Evolutionary conservation across 176 grass and related monocot species (phyloP).

Genomic region (Cenchrus purpureus): DNA sequence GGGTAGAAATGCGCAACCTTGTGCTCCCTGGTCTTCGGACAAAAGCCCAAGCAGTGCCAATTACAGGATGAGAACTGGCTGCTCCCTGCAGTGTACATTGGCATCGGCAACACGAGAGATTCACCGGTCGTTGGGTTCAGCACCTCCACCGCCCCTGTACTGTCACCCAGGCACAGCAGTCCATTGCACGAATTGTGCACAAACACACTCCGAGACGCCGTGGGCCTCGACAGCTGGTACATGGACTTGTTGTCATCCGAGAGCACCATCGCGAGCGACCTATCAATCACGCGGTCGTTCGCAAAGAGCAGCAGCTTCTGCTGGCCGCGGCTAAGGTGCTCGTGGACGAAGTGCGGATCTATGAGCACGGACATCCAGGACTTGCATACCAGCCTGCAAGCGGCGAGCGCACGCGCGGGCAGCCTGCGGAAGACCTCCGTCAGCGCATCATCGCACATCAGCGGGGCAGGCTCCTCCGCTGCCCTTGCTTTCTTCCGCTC

Average conservation of each 20-base stretch:
- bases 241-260: conserved; percentile 27
- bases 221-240: conserved; percentile 47
- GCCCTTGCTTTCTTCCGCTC: conserved; percentile 35
- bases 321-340: conserved; percentile 35
- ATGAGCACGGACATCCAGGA: conserved; percentile 54
- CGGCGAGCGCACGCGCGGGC: conserved; percentile 45
- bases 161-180: conserved; percentile 58
- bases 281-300: conserved; percentile 37
- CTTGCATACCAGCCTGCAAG: conserved; percentile 60
- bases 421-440: conserved; percentile 56
- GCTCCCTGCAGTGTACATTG: conserved; percentile 55
- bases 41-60: conserved; percentile 67
- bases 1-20: conserved; percentile 65
- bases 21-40: conserved; percentile 41
- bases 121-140: conserved; percentile 58
- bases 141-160: conserved; percentile 44
- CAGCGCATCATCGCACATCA: conserved; percentile 49
- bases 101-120: conserved; percentile 34
- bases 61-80: conserved; percentile 59
- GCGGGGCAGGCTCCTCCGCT: conserved; percentile 12
- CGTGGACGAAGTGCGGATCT: conserved; percentile 44
- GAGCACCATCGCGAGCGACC: conserved; percentile 46
- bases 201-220: conserved; percentile 34
- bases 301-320: conserved; percentile 55
- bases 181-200: conserved; percentile 71